Conservation (phyloP, 345 rosid genomes). For the Cardamine resedifolia region DNA sequence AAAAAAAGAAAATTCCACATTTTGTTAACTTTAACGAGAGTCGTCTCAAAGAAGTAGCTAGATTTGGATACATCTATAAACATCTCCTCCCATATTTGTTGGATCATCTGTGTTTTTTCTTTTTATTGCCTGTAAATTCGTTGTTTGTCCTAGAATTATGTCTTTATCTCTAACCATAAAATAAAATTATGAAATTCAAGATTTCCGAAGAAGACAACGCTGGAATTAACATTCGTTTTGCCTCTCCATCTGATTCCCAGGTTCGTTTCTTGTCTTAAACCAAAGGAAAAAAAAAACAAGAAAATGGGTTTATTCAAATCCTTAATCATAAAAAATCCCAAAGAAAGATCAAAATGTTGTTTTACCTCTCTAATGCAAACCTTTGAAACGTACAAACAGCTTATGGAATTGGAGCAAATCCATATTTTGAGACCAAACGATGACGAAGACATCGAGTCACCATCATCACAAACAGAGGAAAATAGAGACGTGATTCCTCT, state of each 20-base stretch:
- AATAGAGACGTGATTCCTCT: slow-evolving; percentile 18
- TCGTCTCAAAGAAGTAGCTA: neutral
- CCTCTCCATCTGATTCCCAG: slow-evolving; percentile 29
- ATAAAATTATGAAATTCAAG: slow-evolving; percentile 15
- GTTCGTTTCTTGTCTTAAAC: slow-evolving; percentile 27
- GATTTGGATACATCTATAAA: slow-evolving; percentile 10
- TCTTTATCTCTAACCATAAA: slow-evolving; percentile 3
- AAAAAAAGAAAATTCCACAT: slow-evolving; percentile 27
- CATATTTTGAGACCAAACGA: slow-evolving; percentile 42
- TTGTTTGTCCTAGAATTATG: neutral
- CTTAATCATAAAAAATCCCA: neutral
- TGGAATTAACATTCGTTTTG: neutral
- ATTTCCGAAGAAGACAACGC: slow-evolving; percentile 13
- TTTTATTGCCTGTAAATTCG: neutral
- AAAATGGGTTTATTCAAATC: slow-evolving; percentile 10
- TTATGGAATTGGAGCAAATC: slow-evolving; percentile 57
- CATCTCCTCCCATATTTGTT: slow-evolving; percentile 24
- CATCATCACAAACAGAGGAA: slow-evolving; percentile 36
- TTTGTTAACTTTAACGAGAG: slow-evolving; percentile 30
- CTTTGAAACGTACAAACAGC: slow-evolving; percentile 24
- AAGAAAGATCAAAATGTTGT: slow-evolving; percentile 7
- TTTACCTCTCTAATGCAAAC: neutral
- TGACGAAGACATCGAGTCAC: slow-evolving; percentile 43
- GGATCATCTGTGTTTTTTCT: slow-evolving; percentile 8
- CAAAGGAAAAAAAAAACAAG: neutral